These are phyloP conservation scores for Linum lewisii DNA, from an alignment of 345 rosid species.

Conservation along the genomic window DNA sequence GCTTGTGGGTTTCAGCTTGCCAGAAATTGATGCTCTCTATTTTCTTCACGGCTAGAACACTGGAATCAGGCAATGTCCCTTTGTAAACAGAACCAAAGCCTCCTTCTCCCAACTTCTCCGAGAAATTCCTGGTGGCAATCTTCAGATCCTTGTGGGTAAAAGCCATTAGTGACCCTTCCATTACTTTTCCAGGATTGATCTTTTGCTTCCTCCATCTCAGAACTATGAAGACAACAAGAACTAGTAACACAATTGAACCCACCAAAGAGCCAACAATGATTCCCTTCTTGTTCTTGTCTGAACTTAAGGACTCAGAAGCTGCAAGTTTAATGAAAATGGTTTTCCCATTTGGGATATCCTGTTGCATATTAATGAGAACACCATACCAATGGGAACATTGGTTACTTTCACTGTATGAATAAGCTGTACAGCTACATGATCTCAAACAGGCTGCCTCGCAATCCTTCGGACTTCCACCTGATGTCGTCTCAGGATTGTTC, in stretches of 20 bases:
- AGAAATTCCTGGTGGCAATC: not conserved
- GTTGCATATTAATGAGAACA: not conserved
- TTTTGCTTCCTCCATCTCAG: not conserved
- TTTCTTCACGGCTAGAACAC: not conserved
- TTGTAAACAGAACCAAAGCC: constrained; percentile 2
- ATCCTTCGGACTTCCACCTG: not conserved
- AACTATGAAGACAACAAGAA: not conserved
- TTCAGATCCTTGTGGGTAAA: not conserved
- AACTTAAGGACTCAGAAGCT: constrained; percentile 36
- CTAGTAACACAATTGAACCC: not conserved
- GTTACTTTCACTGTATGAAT: not conserved
- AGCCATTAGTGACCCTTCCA: not conserved
- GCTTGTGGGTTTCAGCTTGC: not conserved
- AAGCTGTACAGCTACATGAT: not conserved
- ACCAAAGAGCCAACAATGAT: not conserved
- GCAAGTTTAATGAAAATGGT: not conserved
- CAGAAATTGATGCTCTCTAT: not conserved
- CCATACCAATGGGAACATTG: not conserved
- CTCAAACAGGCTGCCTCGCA: not conserved
- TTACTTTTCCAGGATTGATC: not conserved
- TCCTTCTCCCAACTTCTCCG: constrained; percentile 1
- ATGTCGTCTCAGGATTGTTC: not conserved
- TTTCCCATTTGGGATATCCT: not conserved
- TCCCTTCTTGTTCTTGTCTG: not conserved
- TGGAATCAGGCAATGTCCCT: not conserved